Base-by-base conservation (phyloP, 169 alveolate genomes). In the Cyclospora cayetanensis region DNA sequence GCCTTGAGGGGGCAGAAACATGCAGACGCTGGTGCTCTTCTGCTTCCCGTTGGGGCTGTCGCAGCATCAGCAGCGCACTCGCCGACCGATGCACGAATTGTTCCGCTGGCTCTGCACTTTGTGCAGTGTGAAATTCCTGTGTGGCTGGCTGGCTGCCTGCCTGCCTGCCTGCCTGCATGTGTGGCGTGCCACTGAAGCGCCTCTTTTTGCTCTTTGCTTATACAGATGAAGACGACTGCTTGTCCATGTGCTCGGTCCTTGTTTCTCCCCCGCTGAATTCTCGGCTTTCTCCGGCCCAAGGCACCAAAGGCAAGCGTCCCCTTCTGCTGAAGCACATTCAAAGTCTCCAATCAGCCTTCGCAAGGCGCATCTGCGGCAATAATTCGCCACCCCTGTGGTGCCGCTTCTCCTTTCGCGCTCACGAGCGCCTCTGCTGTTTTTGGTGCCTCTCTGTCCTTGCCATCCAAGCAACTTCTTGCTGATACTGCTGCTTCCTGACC, bases 171-270 rank as follows among this genome's bases (percentile, higher is more conserved):
- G n/a, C n/a, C n/a, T n/a, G 43, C 79, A 29, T 11, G n/a, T 66
- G 41, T 42, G n/a, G n/a, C n/a, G n/a, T 74, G 65, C 85, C 42
- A 63, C 15, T 41, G 60, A 22, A 74, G 85, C 29, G 53, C 83
- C 50, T 55, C 85, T 41, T 34, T 27, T 41, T 37, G 25, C 12
- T 4, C 11, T 74, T 35, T 74, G 85, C 29, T 35, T 43, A 37
- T 41, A 3, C 85, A 74, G 85, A 74, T 74, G 85, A 74, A n/a
- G 84, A 72, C 27, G 85, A 74, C 85, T 41, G 85, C 42, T 41
- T 74, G 4, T 74, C 85, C n/a, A 63, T 74, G n/a, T 74, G 85
- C 27, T 74, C 85, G n/a, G 85, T 63, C 42, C 85, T 74, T 74
- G 63, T 37, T 9, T 74, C 85, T 39, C 84, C 84, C 9, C 85